Base-by-base conservation (phyloP, 305 asterid genomes). In the Fraxinus angustifolia region DNA sequence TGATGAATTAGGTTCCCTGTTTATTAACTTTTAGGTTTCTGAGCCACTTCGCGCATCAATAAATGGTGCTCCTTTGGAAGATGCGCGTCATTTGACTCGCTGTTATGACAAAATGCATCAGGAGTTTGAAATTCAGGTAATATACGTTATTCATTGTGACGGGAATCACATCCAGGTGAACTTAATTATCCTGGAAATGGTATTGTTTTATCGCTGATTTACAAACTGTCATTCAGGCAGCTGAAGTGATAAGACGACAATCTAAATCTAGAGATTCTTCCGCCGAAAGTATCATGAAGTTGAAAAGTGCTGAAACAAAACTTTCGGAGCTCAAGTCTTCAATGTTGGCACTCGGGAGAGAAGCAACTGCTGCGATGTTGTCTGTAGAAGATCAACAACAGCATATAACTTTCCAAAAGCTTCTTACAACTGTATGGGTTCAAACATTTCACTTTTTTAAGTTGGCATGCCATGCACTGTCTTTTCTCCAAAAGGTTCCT, bases 21-120 rank as follows among this genome's bases (percentile, higher is more conserved):
- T 85, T 28, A 53, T 36, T 28, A 7, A 77, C 78, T 35, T 80
- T 68, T 88, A 95, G 99, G 92, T 95, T 75, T 90, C 92, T 34
- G 97, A 93, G 86, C 93, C 97, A 72, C 94, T 95, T 45, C 92
- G 93, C 75, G 92, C 89, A 36, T 73, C 88, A 50, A 88, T 89
- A 23, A 86, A 86, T 42, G 94, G 99, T 77, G 97, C 98, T 86
- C 99, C 99, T 74, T 84, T 95, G 74, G 99, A 92, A 87, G 99
- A 95, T 88, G 99, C 98, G 50, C 99, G 98, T 62, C 99, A 91
- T 88, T 87, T 95, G 85, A 90, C 96, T 83, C 98, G 87, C 79
- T 90, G 90, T 36, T 95, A 93, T 72, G 96, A 93, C 81, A 91
- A 90, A 85, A 90, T 90, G 86, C 96, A 96, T 65, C 98, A 93